Base-by-base conservation (phyloP, 75 land plant genomes). In the Gnetum montanum region DNA sequence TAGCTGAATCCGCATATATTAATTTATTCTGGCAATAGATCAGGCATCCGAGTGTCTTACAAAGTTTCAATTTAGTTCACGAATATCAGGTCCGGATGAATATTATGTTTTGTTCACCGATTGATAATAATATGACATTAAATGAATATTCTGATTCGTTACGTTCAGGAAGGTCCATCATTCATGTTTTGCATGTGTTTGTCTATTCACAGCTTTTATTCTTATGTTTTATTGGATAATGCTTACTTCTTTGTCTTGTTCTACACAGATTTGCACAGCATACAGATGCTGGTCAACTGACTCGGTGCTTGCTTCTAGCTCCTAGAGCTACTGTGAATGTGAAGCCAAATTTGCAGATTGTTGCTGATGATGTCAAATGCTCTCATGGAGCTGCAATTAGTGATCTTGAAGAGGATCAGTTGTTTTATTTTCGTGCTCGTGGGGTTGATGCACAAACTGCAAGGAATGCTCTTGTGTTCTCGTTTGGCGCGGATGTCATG, bases 321-420 rank as follows among this genome's bases (percentile, higher is more conserved):
- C 96, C 90, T 43, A 74, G 84, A 13, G 91, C 98, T 26, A 84
- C 89, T 16, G 91, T 81, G 6, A 85, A 90, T 63, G 74, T 85
- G 61, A 94, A 90, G 59, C 98, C 98, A 6, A 94, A 89, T 62
- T 75, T 94, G 18, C 91, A 94, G 61, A 94, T 94, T 13, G 62
- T 89, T 56, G 98, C 98, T 18, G 85, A 94, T 61, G 96, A 94
- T 70, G 98, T 94, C 3, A 90, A 90, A 59, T 94, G 98, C 61
- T 76, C 98, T 44, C 98, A 94, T 72, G 98, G 98, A 61, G 96
- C 90, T 63, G 85, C 98, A 46, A 83, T 94, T 26, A 90, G 97
- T 50, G 96, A 94, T 59, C 68, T 94, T 27, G 96, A 94, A 62
- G 83, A 85, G 43, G 78, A 81, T 47, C 98, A 90, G 49, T 75